These are phyloP conservation scores for Didymella sp. DNA, from an alignment of 2,329 filamentous ascomycete species.

Conservation along the genomic window DNA sequence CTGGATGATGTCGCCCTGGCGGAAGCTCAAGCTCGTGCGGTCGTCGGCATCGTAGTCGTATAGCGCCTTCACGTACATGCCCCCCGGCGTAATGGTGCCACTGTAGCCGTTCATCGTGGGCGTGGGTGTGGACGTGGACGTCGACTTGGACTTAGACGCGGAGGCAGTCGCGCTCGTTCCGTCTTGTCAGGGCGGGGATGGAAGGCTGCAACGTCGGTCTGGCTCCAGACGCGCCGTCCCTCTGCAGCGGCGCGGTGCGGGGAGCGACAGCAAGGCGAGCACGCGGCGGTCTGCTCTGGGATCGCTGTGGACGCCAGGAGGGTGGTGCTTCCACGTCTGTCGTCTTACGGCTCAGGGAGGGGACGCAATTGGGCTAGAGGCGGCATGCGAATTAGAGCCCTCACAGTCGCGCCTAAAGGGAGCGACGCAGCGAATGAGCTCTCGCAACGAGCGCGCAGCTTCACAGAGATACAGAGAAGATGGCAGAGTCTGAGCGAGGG, in stretches of 20 bases:
- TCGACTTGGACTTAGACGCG: too few species aligned
- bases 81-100: conserved; percentile 58
- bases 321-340: conserved; percentile 33
- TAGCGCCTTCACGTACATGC: conserved; percentile 89
- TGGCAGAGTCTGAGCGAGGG: conserved; percentile 24
- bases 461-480: conserved; percentile 20
- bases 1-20: conserved; percentile 95
- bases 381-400: conserved; percentile 43
- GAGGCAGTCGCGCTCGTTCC: conserved; percentile 19
- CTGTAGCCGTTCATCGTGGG: conserved; percentile 60
- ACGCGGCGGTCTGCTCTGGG: conserved; percentile 28
- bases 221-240: conserved; percentile 23
- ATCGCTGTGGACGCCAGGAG: conserved; percentile 26
- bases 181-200: conserved; percentile 17
- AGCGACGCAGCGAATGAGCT: conserved; percentile 39
- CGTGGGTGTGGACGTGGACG: too few species aligned
- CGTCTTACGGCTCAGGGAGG: conserved; percentile 37
- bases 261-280: conserved; percentile 22
- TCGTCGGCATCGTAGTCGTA: conserved; percentile 98
- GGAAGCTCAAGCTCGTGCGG: conserved; percentile 94
- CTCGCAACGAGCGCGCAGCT: conserved; percentile 27
- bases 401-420: conserved; percentile 43
- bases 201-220: conserved; percentile 15
- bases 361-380: conserved; percentile 46
- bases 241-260: conserved; percentile 26